Conservation (phyloP, 2,329 filamentous ascomycete genomes). For the Alternaria consortialis region DNA sequence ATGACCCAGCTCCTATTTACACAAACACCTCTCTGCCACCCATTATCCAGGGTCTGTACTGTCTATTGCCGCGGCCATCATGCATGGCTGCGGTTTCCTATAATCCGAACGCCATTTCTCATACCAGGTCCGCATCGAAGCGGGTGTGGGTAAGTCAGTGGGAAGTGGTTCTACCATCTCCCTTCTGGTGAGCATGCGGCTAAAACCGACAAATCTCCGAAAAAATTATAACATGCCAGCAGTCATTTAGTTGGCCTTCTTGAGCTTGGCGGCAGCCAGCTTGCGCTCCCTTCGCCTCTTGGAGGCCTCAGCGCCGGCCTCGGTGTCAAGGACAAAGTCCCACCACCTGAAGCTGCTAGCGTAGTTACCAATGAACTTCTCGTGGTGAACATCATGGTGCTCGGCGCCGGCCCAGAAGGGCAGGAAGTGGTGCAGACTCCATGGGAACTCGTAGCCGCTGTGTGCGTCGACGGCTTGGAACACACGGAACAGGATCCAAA, state of each 20-base stretch:
- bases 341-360: constrained; percentile 98
- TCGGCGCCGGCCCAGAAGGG: constrained; percentile 98
- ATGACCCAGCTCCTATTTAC: constrained; percentile 28
- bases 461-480: constrained; percentile 99
- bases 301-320: constrained; percentile 86
- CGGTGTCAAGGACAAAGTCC: constrained; percentile 93
- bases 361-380: constrained; percentile 99
- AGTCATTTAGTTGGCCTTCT: constrained; percentile 61
- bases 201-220: constrained; percentile 19
- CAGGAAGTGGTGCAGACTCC: constrained; percentile 92
- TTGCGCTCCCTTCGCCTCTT: constrained; percentile 84
- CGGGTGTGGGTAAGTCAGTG: constrained; percentile 8
- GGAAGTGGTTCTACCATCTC: constrained; percentile 9
- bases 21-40: constrained; percentile 30
- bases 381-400: constrained; percentile 96
- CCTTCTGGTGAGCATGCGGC: constrained; percentile 7
- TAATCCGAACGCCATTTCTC: constrained; percentile 36
- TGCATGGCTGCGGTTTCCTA: constrained; percentile 22
- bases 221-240: neutral
- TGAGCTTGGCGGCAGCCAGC: constrained; percentile 58
- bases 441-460: constrained; percentile 98
- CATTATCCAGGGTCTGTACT: constrained; percentile 35
- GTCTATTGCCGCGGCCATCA: constrained; percentile 25
- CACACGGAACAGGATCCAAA: constrained; percentile 90
- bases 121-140: constrained; percentile 19